Base-by-base conservation (phyloP, 257 asterid genomes). In the Schizonepeta tenuifolia region DNA sequence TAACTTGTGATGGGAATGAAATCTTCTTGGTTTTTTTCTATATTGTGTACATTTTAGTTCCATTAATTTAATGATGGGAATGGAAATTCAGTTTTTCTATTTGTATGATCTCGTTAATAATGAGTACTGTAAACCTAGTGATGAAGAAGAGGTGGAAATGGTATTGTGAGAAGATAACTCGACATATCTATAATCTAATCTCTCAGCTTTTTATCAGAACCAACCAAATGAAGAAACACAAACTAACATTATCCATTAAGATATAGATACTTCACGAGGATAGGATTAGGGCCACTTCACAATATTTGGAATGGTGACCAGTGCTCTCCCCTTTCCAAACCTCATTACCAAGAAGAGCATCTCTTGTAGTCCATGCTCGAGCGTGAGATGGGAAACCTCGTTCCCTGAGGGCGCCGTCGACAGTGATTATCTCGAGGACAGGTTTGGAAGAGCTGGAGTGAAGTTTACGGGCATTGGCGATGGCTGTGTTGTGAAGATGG, bases 401-500 rank as follows among this genome's bases (percentile, higher is more conserved):
- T 61, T 75, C 70, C 75, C 81, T 58, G 82, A 77, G 15, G 80
- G 36, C 5, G 36, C 57, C 35, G 87, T 55, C 82, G 15, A 59
- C 73, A 57, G 77, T 79, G 87, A 56, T 10, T 69, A 75, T 55
- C 79, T 84, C 66, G 78, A 86, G 75, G 71, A 72, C 7, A 84
- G 83, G 78, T 89, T 81, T 36, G 65, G 78, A 11, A 73, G 65
- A 9, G 65, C 69, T 15, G 96, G 96, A 63, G 85, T 91, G 57
- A 81, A 81, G 22, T 79, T 89, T 54, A 69, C 91, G 1, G 78
- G 78, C 1, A 76, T 89, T 0, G 81, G 89, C 13, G 83, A 84
- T 1, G 75, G 82, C 21, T 84, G 84, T 31, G 84, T 86, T 0
- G 72, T 86, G 72, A 81, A 75, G 47, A 81, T 92, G 93, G 83